Evolutionary conservation across 2,329 filamentous ascomycete species (phyloP).

Genomic region (Fusarium kyushuense): DNA sequence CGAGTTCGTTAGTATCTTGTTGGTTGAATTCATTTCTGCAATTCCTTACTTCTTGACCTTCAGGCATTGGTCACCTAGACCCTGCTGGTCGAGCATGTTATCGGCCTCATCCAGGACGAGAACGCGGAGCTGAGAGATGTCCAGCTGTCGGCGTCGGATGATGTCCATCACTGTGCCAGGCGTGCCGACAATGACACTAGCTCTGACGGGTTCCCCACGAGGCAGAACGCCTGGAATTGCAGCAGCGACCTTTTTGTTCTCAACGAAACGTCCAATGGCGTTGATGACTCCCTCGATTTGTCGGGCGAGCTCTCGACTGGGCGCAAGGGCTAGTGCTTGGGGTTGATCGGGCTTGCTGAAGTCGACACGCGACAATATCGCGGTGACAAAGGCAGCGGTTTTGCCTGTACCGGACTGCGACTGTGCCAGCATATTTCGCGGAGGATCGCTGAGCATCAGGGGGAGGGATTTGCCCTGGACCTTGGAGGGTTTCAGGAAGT

Average conservation of each 20-base stretch:
- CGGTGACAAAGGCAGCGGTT: conserved; percentile 95
- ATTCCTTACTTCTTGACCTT: conserved; percentile 79
- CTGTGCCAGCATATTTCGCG: conserved; percentile 94
- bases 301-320: conserved; percentile 92
- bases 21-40: not conserved
- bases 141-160: conserved; percentile 80
- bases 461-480: conserved; percentile 96
- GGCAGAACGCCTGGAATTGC: conserved; percentile 84
- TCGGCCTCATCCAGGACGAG: conserved; percentile 97
- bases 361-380: conserved; percentile 89
- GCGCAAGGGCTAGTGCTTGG: conserved; percentile 89
- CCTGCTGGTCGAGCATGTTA: conserved; percentile 98
- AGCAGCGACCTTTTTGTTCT: conserved; percentile 79
- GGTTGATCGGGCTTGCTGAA: conserved; percentile 74
- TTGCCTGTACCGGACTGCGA: conserved; percentile 99
- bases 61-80: conserved; percentile 93
- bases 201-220: conserved; percentile 75
- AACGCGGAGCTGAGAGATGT: conserved; percentile 78
- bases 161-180: conserved; percentile 93
- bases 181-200: conserved; percentile 89
- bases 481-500: conserved; percentile 95
- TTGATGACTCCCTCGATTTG: conserved; percentile 91
- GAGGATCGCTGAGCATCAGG: conserved; percentile 86
- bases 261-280: conserved; percentile 86
- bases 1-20: conserved; percentile 49